Evolutionary conservation across 2,329 filamentous ascomycete species (phyloP).

Genomic region (Colletotrichum tabaci): DNA sequence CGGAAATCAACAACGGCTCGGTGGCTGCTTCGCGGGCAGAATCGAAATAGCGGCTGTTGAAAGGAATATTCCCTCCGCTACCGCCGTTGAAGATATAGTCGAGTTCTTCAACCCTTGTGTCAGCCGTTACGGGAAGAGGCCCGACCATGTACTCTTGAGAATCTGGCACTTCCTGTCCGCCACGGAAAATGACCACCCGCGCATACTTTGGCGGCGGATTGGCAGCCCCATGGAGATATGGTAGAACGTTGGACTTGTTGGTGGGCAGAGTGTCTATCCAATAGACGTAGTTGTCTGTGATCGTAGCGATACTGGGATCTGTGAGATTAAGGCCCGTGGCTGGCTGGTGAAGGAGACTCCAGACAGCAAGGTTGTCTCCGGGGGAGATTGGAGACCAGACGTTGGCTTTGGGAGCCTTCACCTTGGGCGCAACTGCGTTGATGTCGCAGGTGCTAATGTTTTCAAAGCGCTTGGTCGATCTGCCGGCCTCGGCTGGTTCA

Average conservation of each 20-base stretch:
- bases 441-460: conserved; percentile 36
- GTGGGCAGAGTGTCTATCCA: conserved; percentile 63
- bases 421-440: conserved; percentile 35
- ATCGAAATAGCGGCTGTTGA: conserved; percentile 54
- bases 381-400: conserved; percentile 58
- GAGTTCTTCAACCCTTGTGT: conserved; percentile 56
- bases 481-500: not conserved
- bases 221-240: conserved; percentile 57
- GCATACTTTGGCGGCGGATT: conserved; percentile 59
- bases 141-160: conserved; percentile 66
- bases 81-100: conserved; percentile 62
- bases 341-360: conserved; percentile 58
- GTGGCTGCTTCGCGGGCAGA: conserved; percentile 49
- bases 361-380: conserved; percentile 60
- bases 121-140: conserved; percentile 59
- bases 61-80: conserved; percentile 54
- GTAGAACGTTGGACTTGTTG: conserved; percentile 63
- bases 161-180: conserved; percentile 57
- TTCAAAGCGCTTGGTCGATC: conserved; percentile 1
- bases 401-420: conserved; percentile 57
- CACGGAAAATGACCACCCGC: conserved; percentile 61
- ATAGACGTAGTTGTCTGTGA: conserved; percentile 62
- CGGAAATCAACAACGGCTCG: conserved; percentile 53
- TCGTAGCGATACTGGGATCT: conserved; percentile 51
- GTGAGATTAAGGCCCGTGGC: conserved; percentile 62